Evolutionary conservation across 257 asterid genomes (phyloP).

Genomic region (Cruciata laevipes): DNA sequence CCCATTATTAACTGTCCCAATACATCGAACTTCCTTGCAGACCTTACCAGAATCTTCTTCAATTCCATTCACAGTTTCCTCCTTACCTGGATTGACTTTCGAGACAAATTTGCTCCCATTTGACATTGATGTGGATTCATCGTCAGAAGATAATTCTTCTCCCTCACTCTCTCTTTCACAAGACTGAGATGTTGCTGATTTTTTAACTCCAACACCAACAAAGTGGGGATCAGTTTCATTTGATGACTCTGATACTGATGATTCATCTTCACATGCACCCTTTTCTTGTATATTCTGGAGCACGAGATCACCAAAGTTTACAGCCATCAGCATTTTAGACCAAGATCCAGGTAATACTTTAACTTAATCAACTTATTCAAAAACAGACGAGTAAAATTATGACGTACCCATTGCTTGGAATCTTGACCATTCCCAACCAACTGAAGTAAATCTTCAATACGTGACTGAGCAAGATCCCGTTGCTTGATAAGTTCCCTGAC

Average conservation of each 20-base stretch:
- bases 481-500: constrained; percentile 70
- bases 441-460: constrained; percentile 50
- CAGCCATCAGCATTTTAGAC: constrained; percentile 6
- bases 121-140: constrained; percentile 11
- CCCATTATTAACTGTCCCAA: constrained; percentile 44
- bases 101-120: constrained; percentile 18
- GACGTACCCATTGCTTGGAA: constrained; percentile 25
- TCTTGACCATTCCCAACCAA: constrained; percentile 35
- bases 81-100: constrained; percentile 29
- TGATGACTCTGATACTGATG: constrained; percentile 27
- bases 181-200: not conserved
- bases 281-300: constrained; percentile 19
- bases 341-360: not conserved
- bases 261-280: constrained; percentile 22
- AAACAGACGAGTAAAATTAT: not conserved
- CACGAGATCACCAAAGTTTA: constrained; percentile 8
- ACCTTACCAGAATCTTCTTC: constrained; percentile 52
- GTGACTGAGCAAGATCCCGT: constrained; percentile 67
- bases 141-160: constrained; percentile 28
- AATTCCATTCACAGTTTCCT: constrained; percentile 21
- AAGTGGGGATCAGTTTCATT: constrained; percentile 19
- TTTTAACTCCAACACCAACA: constrained; percentile 1
- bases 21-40: constrained; percentile 66
- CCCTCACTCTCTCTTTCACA: constrained; percentile 14
- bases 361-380: not conserved